A percentile compares a stretch with the other conserved stretches of the same genome.
phyloP scores from a whole-genome alignment of 495 filamentous ascomycete species.

The Aspergillus homomorphus region DNA sequence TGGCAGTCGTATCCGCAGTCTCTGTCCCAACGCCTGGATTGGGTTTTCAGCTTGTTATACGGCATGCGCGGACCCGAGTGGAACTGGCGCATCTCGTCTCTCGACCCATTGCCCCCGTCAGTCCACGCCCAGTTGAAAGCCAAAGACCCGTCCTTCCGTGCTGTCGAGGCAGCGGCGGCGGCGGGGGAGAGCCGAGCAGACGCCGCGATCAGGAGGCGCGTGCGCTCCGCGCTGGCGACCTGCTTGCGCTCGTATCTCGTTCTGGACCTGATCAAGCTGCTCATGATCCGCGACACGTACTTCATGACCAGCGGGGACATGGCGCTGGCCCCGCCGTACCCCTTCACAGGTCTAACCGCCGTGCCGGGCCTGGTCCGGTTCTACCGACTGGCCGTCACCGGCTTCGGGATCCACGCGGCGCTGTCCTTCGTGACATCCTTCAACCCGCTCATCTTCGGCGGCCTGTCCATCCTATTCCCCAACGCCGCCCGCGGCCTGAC shows the following conservation, averaged over 20 bases:
- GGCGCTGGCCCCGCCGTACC: conserved; percentile 43
- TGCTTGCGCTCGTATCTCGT: conserved; percentile 56
- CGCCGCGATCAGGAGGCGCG: conserved; percentile 26
- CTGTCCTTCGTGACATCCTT: conserved; percentile 54
- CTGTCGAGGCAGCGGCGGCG: not conserved
- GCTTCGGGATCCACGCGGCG: conserved; percentile 49
- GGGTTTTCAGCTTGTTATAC: conserved; percentile 64
- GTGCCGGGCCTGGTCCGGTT: conserved; percentile 40
- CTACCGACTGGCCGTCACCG: conserved; percentile 50
- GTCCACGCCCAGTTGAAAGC: conserved; percentile 41
- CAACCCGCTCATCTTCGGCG: conserved; percentile 54
- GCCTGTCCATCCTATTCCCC: conserved; percentile 49
- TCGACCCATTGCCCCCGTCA: conserved; percentile 56
- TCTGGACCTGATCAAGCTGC: conserved; percentile 62
- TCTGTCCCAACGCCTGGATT: conserved; percentile 63
- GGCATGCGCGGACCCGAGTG: conserved; percentile 75
- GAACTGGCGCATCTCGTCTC: conserved; percentile 63
- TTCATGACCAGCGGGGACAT: conserved; percentile 49
- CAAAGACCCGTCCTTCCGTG: conserved; percentile 6
- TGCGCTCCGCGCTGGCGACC: conserved; percentile 43
- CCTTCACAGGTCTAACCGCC: conserved; percentile 32
- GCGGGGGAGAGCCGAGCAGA: not conserved
- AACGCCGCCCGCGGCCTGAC: conserved; percentile 32
- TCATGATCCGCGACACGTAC: conserved; percentile 72
- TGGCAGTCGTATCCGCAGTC: conserved; percentile 73